Evolutionary conservation across 306 rosid genomes (phyloP).

Genomic region (Luffa aegyptiaca): DNA sequence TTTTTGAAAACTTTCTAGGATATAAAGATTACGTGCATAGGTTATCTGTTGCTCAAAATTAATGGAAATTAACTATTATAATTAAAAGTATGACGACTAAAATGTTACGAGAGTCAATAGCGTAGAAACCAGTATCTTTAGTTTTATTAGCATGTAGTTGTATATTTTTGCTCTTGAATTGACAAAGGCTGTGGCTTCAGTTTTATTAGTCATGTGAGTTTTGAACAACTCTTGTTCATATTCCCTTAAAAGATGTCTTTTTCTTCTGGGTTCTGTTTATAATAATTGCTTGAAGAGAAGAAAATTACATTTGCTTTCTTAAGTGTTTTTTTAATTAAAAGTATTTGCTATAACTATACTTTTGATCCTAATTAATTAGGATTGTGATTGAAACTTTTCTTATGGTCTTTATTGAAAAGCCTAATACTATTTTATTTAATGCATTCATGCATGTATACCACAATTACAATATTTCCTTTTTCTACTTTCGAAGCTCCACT

Average conservation of each 20-base stretch:
- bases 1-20: too few species aligned
- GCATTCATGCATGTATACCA: neutral
- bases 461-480: neutral
- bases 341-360: neutral
- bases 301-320: neutral
- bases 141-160: neutral
- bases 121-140: neutral
- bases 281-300: neutral
- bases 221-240: neutral
- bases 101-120: too few species aligned
- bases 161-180: too few species aligned
- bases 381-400: neutral
- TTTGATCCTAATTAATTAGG: neutral
- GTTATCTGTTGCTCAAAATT: too few species aligned
- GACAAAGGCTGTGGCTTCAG: too few species aligned
- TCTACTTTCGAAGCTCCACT: conserved; percentile 15
- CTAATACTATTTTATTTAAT: neutral
- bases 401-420: neutral
- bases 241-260: neutral
- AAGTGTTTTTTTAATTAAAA: neutral
- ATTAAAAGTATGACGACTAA: too few species aligned
- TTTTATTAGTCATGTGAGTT: neutral
- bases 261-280: neutral
- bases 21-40: too few species aligned
- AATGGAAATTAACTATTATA: too few species aligned